Evolutionary conservation across 2,329 filamentous ascomycete species (phyloP).

Genomic region (Shiraia sp.): DNA sequence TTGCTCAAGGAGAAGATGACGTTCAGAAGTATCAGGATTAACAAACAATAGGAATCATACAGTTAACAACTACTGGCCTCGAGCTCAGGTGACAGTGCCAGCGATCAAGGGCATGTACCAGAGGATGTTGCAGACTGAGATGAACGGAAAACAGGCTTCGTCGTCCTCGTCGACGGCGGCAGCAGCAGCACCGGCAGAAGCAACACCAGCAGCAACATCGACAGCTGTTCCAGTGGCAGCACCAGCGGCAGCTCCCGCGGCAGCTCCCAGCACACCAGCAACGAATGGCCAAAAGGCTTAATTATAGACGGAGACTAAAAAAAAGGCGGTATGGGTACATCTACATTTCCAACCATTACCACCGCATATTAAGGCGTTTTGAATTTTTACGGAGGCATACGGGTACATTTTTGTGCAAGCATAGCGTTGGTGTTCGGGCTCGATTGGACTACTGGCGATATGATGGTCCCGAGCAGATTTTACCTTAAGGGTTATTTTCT

Average conservation of each 20-base stretch:
- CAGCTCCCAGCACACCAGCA: slow-evolving; percentile 18
- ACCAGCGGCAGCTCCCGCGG: too few species aligned
- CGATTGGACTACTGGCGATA: slow-evolving; percentile 24
- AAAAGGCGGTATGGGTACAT: too few species aligned
- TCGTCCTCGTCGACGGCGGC: too few species aligned
- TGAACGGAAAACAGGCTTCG: slow-evolving; percentile 28
- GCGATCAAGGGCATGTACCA: slow-evolving; percentile 45
- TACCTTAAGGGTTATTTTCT: slow-evolving; percentile 11
- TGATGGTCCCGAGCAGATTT: slow-evolving; percentile 20
- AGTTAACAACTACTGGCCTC: slow-evolving; percentile 45
- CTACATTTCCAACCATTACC: slow-evolving; percentile 12
- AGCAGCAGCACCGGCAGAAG: too few species aligned
- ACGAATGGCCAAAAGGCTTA: slow-evolving; percentile 33
- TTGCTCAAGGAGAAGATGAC: too few species aligned
- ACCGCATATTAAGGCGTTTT: slow-evolving; percentile 25
- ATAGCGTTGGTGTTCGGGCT: slow-evolving; percentile 43
- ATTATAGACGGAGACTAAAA: slow-evolving; percentile 10
- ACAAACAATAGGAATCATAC: slow-evolving; percentile 41
- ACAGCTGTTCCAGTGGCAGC: too few species aligned
- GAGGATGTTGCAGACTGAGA: slow-evolving; percentile 40
- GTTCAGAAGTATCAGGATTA: slow-evolving; percentile 19
- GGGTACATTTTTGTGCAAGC: slow-evolving; percentile 29
- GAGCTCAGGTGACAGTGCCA: slow-evolving; percentile 30
- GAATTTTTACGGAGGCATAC: slow-evolving; percentile 19
- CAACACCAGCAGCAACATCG: too few species aligned